phyloP scores from a whole-genome alignment of 768 basidiomycete species.

The Lactarius akahatsu region DNA sequence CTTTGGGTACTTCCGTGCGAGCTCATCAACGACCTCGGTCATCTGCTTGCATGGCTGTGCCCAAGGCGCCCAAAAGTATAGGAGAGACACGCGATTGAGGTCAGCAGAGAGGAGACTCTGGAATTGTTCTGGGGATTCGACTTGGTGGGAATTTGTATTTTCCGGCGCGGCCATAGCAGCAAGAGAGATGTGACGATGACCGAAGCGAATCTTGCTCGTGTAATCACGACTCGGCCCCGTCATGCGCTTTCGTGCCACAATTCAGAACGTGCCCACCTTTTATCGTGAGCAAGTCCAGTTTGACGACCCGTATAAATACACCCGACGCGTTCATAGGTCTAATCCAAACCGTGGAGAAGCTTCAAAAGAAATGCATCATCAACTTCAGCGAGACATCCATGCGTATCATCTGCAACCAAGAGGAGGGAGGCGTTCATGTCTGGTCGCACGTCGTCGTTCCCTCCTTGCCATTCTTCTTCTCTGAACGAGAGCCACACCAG shows the following conservation, averaged over 20 bases:
- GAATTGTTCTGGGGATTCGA: constrained; percentile 70
- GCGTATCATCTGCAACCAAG: constrained; percentile 81
- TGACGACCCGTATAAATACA: not conserved
- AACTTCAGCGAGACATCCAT: constrained; percentile 72
- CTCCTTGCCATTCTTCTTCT: constrained; percentile 2
- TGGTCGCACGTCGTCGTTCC: constrained; percentile 62
- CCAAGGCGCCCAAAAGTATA: constrained; percentile 95
- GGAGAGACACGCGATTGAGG: constrained; percentile 75
- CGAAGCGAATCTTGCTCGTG: not conserved
- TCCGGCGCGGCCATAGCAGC: not conserved
- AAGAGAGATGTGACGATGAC: not conserved
- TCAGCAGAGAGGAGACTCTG: constrained; percentile 71
- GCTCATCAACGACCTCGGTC: constrained; percentile 73
- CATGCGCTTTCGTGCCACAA: constrained; percentile 32
- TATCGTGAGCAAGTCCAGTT: constrained; percentile 18
- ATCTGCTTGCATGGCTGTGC: constrained; percentile 89
- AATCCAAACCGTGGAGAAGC: constrained; percentile 77
- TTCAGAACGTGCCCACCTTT: constrained; percentile 28
- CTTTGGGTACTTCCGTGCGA: constrained; percentile 67
- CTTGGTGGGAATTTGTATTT: constrained; percentile 42
- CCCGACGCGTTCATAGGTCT: constrained; percentile 48
- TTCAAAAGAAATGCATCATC: constrained; percentile 82
- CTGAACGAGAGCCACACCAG: constrained; percentile 36
- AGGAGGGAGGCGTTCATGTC: constrained; percentile 85
- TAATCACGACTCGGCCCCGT: not conserved